Evolutionary conservation across 2,329 filamentous ascomycete genomes (phyloP).

Genomic region (Colletotrichum abscissum): DNA sequence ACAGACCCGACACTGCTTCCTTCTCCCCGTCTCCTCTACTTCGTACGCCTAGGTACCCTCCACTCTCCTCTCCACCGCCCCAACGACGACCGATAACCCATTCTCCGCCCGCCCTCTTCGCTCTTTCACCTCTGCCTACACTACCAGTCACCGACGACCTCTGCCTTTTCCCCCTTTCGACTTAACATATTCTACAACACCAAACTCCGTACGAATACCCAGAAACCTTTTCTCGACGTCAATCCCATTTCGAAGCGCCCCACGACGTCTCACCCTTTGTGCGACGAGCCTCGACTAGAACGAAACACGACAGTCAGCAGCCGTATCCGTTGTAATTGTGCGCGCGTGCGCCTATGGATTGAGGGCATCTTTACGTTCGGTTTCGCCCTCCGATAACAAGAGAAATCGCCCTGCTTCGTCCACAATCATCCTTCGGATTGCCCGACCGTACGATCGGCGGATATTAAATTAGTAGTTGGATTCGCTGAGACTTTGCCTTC

Average conservation of each 20-base stretch:
- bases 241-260: neutral
- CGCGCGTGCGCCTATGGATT: neutral
- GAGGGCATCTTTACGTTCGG: neutral
- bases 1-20: neutral
- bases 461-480: neutral
- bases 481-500: neutral
- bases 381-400: neutral
- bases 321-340: neutral
- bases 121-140: neutral
- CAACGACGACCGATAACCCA: neutral
- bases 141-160: neutral
- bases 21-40: neutral
- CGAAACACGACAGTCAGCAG: constrained; percentile 1
- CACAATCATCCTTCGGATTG: neutral
- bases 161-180: neutral
- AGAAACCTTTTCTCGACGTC: neutral
- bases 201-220: neutral
- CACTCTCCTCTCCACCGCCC: neutral
- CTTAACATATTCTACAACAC: neutral
- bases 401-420: neutral
- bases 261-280: neutral
- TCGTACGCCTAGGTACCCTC: neutral
- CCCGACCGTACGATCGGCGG: neutral
- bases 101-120: neutral
- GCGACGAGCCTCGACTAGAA: constrained; percentile 8